Conservation (phyloP, 2,329 filamentous ascomycete genomes). For the Arthrobotrys iridis region DNA sequence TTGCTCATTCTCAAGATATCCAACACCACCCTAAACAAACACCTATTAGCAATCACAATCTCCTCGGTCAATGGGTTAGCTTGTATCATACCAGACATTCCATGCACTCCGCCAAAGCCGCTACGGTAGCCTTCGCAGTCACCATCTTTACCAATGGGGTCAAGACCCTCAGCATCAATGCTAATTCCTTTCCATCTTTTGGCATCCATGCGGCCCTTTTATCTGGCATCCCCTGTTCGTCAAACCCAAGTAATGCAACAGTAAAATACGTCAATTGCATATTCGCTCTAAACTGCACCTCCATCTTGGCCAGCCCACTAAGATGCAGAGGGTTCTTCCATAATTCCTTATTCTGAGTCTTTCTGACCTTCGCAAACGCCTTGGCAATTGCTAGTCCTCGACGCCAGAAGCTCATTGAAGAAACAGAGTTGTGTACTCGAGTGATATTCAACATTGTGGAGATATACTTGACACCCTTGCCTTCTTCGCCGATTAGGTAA, state of each 20-base stretch:
- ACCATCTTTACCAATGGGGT: slow-evolving; percentile 72
- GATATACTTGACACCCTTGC: slow-evolving; percentile 75
- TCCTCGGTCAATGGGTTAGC: not conserved
- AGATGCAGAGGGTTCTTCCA: slow-evolving; percentile 69
- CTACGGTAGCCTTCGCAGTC: slow-evolving; percentile 66
- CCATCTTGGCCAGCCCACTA: slow-evolving; percentile 68
- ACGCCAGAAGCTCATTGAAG: slow-evolving; percentile 67
- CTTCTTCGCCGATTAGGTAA: slow-evolving; percentile 74
- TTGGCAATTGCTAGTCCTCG: slow-evolving; percentile 69
- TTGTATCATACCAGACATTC: slow-evolving; percentile 62
- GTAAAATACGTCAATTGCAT: slow-evolving; percentile 69
- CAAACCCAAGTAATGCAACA: slow-evolving; percentile 67
- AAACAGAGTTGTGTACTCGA: slow-evolving; percentile 69
- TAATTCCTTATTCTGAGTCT: slow-evolving; percentile 65
- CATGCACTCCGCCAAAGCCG: slow-evolving; percentile 69
- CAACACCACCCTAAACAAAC: slow-evolving; percentile 69
- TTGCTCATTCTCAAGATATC: slow-evolving; percentile 73
- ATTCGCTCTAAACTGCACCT: slow-evolving; percentile 68
- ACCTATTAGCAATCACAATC: no score
- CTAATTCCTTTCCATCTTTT: slow-evolving; percentile 59
- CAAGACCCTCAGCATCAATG: slow-evolving; percentile 64
- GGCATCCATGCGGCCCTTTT: slow-evolving; percentile 56
- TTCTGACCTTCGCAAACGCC: slow-evolving; percentile 69
- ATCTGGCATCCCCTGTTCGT: slow-evolving; percentile 64
- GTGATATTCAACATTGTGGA: slow-evolving; percentile 75